Percentiles rank a stretch among this genome's conserved stretches.
These are phyloP conservation scores for Lophiostoma macrostomum DNA, from an alignment of 495 filamentous ascomycete genomes.

Conservation along the genomic window DNA sequence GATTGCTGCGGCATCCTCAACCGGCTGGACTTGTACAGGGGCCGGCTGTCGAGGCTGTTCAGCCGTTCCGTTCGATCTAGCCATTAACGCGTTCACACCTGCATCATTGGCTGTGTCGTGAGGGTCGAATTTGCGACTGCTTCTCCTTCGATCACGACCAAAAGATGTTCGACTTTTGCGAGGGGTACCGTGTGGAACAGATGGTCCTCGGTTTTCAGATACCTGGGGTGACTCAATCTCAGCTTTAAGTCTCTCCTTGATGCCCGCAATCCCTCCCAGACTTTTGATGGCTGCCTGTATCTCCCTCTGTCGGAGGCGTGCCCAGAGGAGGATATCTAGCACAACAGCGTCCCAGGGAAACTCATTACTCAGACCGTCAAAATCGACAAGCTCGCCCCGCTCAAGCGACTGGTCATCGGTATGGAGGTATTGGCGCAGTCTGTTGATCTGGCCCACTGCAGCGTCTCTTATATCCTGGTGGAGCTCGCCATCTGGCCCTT, in stretches of 20 bases:
- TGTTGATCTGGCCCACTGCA: constrained; percentile 30
- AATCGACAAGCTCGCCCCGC: constrained; percentile 29
- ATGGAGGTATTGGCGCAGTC: constrained; percentile 34
- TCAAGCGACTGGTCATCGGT: constrained; percentile 10
- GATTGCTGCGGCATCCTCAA: not conserved
- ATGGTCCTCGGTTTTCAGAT: not conserved
- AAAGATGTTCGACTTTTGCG: constrained; percentile 12
- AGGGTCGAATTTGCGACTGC: constrained; percentile 17
- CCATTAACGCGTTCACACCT: constrained; percentile 3
- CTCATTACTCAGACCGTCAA: constrained; percentile 32
- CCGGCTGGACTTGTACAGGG: not conserved
- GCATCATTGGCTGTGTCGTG: constrained; percentile 1
- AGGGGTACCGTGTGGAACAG: not conserved
- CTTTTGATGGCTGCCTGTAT: constrained; percentile 5
- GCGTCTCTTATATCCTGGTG: not conserved
- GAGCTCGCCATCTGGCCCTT: not conserved
- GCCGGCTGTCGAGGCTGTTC: not conserved
- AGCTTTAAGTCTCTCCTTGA: not conserved
- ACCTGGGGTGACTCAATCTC: not conserved
- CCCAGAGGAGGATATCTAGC: constrained; percentile 21
- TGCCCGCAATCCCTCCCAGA: constrained; percentile 5
- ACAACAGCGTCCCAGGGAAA: constrained; percentile 39
- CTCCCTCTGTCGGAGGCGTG: constrained; percentile 20
- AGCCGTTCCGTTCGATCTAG: not conserved
- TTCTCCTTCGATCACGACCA: constrained; percentile 15